Conservation (phyloP, 2,329 filamentous ascomycete genomes). For the Teratosphaeria epicoccoides region DNA sequence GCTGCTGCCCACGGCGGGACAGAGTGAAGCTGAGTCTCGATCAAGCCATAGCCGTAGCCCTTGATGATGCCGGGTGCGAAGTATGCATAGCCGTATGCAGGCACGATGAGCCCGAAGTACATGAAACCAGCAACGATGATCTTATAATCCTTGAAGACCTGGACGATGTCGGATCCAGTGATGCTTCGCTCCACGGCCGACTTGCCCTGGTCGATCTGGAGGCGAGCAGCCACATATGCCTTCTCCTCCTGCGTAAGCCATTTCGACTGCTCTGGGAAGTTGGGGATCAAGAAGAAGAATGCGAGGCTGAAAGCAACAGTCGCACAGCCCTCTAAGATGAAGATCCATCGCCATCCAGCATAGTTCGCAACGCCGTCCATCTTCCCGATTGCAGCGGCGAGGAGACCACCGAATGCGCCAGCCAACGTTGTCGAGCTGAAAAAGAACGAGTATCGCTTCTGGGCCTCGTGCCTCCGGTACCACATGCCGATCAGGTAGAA, state of each 20-base stretch:
- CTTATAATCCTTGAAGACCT: conserved; percentile 41
- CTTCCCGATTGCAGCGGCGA: conserved; percentile 80
- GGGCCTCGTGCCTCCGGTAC: conserved; percentile 80
- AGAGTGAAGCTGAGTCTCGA: conserved; percentile 44
- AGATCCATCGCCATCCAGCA: conserved; percentile 69
- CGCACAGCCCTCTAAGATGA: conserved; percentile 54
- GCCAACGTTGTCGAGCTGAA: conserved; percentile 73
- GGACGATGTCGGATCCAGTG: conserved; percentile 31
- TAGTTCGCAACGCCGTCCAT: conserved; percentile 65
- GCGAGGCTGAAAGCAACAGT: conserved; percentile 35
- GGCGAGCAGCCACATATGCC: conserved; percentile 35
- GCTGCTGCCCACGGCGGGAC: conserved; percentile 58
- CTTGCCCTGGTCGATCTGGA: conserved; percentile 38
- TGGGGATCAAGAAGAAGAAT: conserved; percentile 39
- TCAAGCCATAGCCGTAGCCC: conserved; percentile 40
- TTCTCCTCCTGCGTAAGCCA: conserved; percentile 39
- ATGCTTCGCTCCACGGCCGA: conserved; percentile 37
- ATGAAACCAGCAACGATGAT: conserved; percentile 41
- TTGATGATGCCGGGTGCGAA: conserved; percentile 35
- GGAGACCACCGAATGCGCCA: conserved; percentile 74
- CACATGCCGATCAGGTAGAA: conserved; percentile 53
- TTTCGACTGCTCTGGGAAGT: conserved; percentile 40
- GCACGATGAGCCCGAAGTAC: conserved; percentile 40
- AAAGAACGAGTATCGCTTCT: conserved; percentile 89
- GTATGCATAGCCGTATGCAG: conserved; percentile 28